Base-by-base conservation (phyloP, 2,329 filamentous ascomycete genomes). In the Paracoccidioides lutzii region DNA sequence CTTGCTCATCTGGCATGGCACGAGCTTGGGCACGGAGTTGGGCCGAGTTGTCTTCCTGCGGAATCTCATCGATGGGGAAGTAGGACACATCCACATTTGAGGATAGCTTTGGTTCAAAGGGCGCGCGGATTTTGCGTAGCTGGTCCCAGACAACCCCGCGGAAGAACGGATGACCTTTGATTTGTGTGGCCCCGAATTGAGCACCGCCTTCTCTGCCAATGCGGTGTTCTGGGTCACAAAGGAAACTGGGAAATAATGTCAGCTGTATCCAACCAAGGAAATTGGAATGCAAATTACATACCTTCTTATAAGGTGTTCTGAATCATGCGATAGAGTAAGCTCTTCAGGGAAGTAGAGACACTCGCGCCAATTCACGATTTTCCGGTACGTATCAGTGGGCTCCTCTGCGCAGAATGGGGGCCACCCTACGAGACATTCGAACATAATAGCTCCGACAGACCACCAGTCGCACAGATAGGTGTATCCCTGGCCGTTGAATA, bases 361-460 rank as follows among this genome's bases (percentile, higher is more conserved):
- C 67, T 95, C 86, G 56, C 88, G 84, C 93, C 93, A 98, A 75
- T 96, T 95, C 65, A 98, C 90, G 71, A 98, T 98, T 80, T 98
- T 98, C 63, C 91, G 86, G 75, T 98, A 98, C 1, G 93, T 97
- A 71, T 97, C 93, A 68, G 95, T 91, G 58, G 90, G 88, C 69
- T 97, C 91, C 71, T 98, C 93, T 22, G 93, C 91, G 71, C 93
- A 98, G 81, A 98, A 98, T 35, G 93, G 93, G 55, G 93, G 93
- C 93, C 93, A 98, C 65, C 93, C 93, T 59, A 98, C 90, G 63
- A 98, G 79, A 72, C 93, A 98, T 73, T 98, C 93, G 66, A 97
- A 98, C 93, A 98, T 97, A 74, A 98, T 98, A 46, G 93, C 96
- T 54, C 93, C 93, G 52, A 98, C 81, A 28, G 88, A 95, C 93